Percentiles rank a stretch among this genome's conserved stretches.
Conservation (phyloP, 768 basidiomycete species). For the Strobilomyces confusus region DNA sequence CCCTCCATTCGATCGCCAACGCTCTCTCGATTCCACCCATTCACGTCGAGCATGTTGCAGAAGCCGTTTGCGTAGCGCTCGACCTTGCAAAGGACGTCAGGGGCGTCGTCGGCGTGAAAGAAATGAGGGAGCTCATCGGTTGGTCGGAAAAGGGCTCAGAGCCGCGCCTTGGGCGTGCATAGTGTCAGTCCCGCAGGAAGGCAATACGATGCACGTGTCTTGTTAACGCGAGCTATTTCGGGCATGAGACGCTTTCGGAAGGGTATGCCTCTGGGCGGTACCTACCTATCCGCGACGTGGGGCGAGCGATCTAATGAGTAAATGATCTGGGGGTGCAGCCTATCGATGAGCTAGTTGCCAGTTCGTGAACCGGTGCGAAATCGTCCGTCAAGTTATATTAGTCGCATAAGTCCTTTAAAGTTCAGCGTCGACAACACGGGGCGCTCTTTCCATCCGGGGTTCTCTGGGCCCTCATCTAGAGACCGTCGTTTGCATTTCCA, state of each 20-base stretch:
- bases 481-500: conserved; percentile 1
- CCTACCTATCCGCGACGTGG: conserved; percentile 22
- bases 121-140: conserved; percentile 75
- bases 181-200: conserved; percentile 10
- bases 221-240: conserved; percentile 13
- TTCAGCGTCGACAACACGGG: conserved; percentile 8
- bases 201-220: conserved; percentile 9
- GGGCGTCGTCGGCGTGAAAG: conserved; percentile 65
- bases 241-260: conserved; percentile 15
- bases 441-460: conserved; percentile 10
- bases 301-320: conserved; percentile 10
- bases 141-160: conserved; percentile 43
- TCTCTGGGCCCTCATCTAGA: neutral
- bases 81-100: conserved; percentile 46
- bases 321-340: conserved; percentile 1
- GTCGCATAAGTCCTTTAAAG: conserved; percentile 2
- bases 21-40: conserved; percentile 84
- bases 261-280: conserved; percentile 1
- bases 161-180: conserved; percentile 17
- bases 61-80: conserved; percentile 68
- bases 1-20: conserved; percentile 68
- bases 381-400: neutral
- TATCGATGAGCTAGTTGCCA: conserved; percentile 6
- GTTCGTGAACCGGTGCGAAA: conserved; percentile 11
- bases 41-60: conserved; percentile 93